Base-by-base conservation (phyloP, 306 rosid species). In the Leucaena leucocephala region DNA sequence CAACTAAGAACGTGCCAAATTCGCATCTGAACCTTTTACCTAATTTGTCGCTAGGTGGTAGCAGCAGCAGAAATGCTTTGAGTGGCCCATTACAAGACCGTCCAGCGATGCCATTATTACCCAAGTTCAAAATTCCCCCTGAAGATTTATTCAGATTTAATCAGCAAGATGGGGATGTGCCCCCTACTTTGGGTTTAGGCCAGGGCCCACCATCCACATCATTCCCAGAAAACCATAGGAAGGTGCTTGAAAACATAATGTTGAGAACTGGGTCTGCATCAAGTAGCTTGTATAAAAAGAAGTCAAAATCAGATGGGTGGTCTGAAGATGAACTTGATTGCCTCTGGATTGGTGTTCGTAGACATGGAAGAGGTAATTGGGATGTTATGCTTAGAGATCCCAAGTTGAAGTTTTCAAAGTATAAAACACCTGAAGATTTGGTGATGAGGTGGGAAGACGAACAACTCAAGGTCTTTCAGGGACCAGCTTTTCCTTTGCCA, bases 291-390 rank as follows among this genome's bases (percentile, higher is more conserved):
- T 71, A 83, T 40, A 91, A 84, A 78, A 91, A 87, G 87, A 91
- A 88, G 87, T 75, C 90, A 35, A 96, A 87, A 82, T 87, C 78
- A 44, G 98, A 93, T 73, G 86, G 89, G 34, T 96, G 99, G 99
- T 85, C 97, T 36, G 99, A 96, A 88, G 99, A 96, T 78, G 99
- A 96, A 85, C 99, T 96, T 76, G 99, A 96, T 86, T 91, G 82
- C 75, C 92, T 96, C 72, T 96, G 99, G 99, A 88, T 96, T 66
- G 99, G 99, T 83, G 96, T 96, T 76, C 99, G 99, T 35, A 89
- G 98, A 87, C 97, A 93, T 81, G 99, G 99, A 74, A 88, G 88
- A 88, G 98, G 97, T 42, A 91, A 96, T 78, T 96, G 99, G 99
- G 97, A 91, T 72, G 80, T 83, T 17, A 93, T 96, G 93, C 90